Evolutionary conservation across 176 grass and related monocot genomes (phyloP).

Genomic region (Musa troglodytarum): DNA sequence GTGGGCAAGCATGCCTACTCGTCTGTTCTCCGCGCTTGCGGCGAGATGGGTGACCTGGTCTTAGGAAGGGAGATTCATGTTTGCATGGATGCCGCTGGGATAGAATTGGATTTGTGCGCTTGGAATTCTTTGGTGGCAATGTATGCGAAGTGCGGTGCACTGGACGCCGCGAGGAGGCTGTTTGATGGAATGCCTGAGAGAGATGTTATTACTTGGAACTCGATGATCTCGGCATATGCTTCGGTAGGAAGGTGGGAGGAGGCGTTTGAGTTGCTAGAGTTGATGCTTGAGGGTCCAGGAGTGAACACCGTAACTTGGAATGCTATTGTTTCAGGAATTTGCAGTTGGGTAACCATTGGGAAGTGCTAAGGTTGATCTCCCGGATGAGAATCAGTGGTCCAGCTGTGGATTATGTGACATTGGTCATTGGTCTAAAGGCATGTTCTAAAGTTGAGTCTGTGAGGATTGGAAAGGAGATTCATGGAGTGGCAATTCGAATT

Average conservation of each 20-base stretch:
- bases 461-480: constrained; percentile 49
- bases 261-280: constrained; percentile 10
- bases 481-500: constrained; percentile 30
- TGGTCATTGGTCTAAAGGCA: constrained; percentile 49
- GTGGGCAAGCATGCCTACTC: constrained; percentile 31
- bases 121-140: constrained; percentile 51
- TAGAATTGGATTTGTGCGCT: constrained; percentile 43
- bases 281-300: neutral
- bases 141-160: constrained; percentile 38
- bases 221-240: constrained; percentile 32
- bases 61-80: constrained; percentile 26
- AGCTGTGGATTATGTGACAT: constrained; percentile 29
- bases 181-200: constrained; percentile 46
- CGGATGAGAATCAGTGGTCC: constrained; percentile 10
- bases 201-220: constrained; percentile 56
- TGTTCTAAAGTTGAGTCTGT: constrained; percentile 27
- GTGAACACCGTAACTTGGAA: constrained; percentile 21
- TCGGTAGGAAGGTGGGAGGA: constrained; percentile 14
- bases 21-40: constrained; percentile 45
- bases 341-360: constrained; percentile 12
- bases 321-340: constrained; percentile 14
- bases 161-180: constrained; percentile 28
- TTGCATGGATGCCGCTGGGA: constrained; percentile 3
- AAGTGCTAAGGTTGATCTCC: constrained; percentile 16
- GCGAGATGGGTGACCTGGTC: constrained; percentile 31